Percentiles rank a stretch among this genome's conserved stretches.
Evolutionary conservation across 352 stramenopile species (phyloP).

Genomic region (Blastocystis sp.): DNA sequence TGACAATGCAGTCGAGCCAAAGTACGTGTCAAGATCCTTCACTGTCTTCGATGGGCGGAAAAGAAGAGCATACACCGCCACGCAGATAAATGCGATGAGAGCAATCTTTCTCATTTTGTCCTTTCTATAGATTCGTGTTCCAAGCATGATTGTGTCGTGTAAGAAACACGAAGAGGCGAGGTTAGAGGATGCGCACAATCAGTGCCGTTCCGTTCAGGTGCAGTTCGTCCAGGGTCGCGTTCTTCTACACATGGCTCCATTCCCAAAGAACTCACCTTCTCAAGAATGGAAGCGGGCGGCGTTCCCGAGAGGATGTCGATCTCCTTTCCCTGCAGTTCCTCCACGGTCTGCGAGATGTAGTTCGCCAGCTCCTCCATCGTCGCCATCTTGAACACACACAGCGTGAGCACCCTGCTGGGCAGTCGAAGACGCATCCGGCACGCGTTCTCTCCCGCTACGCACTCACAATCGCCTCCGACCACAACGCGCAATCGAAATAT

Average conservation of each 20-base stretch:
- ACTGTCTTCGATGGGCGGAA: constrained; percentile 39
- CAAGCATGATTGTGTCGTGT: constrained; percentile 29
- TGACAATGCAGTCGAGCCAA: background rate
- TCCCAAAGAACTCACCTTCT: background rate
- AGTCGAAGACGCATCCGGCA: constrained; percentile 41
- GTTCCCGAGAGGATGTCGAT: constrained; percentile 54
- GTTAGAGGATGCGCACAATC: constrained; percentile 22
- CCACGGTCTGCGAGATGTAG: constrained; percentile 2
- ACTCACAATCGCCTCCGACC: too few species aligned
- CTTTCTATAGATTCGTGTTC: constrained; percentile 51
- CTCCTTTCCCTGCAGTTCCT: background rate
- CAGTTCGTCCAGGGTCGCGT: constrained; percentile 38
- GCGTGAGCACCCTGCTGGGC: background rate
- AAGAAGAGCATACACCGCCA: background rate
- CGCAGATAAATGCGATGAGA: background rate
- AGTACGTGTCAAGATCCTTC: constrained; percentile 1
- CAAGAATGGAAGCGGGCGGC: constrained; percentile 1
- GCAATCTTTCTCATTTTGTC: constrained; percentile 6
- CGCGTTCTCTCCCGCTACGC: constrained; percentile 8
- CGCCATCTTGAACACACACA: constrained; percentile 44
- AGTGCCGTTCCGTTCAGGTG: constrained; percentile 41
- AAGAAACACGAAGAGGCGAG: background rate
- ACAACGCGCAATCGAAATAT: constrained; percentile 22
- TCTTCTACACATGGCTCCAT: constrained; percentile 6
- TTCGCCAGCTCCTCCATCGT: constrained; percentile 26